Base-by-base conservation (phyloP, 176 grass and related monocot species). In the Oryza nivara region DNA sequence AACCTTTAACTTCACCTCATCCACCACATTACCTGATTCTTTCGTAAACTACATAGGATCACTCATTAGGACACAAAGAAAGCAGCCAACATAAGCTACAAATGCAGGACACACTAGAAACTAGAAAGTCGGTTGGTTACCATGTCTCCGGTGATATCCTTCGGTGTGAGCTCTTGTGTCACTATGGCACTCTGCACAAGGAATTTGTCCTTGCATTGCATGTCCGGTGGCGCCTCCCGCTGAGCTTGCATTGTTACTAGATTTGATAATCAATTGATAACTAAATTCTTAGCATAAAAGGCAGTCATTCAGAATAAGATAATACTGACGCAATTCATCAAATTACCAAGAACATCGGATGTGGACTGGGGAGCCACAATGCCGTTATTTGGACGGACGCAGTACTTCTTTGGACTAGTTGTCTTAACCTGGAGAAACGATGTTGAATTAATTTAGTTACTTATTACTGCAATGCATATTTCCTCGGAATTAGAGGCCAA, bases 221-320 rank as follows among this genome's bases (percentile, higher is more conserved):
- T 95, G 64, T 93, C 91, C 0, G 80, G 77, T 4, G 96, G 96
- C 11, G 71, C 80, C 44, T 98, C 96, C 48, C 65, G 68, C 84
- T 95, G 96, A 13, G 96, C 89, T 92, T 98, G 96, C 96, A 98
- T 98, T 56, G 93, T 98, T 75, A 98, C 96, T 98, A 82, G 76
- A 96, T 12, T 51, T 75, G 79, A 61, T 0, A 74, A 80, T 78
- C 70, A 43, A 77, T 0, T 25, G 23, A 40, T 10, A 36, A 22
- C 47, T 19, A 34, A 69, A 22, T 72, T 34, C 36, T 75, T 74
- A 80, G 17, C 49, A 25, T 58, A 49, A 28, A 58, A 73, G 41
- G 19, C 47, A 65, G 41, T 6, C 60, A 68, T 70, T 67, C 8
- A 79, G 8, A 44, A 77, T 5, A 79, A 61, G 16, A 48, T 17